Base-by-base conservation (phyloP, 164 flowering plant genomes). In the Malania oleifera region DNA sequence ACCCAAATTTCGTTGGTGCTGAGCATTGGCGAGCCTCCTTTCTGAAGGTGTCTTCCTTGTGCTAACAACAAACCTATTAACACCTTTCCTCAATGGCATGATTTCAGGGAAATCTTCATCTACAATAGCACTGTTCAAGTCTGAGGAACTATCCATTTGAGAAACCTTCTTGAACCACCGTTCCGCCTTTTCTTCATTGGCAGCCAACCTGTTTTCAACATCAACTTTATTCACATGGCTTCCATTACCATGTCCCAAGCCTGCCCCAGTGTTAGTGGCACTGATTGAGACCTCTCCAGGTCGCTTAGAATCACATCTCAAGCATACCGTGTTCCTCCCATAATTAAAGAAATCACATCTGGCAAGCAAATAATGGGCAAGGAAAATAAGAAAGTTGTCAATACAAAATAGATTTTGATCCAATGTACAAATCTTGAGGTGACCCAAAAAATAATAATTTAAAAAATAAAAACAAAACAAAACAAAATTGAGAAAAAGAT, bases 301-400 rank as follows among this genome's bases (percentile, higher is more conserved):
- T 19, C 84, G 70, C 68, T 77, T 84, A 81, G 91, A 90, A 54
- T 90, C 96, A 65, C 99, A 93, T 75, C 89, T 85, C 62, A 93
- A 67, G 83, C 99, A 93, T 20, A 72, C 80, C 4, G 27, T 13
- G 56, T 93, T 93, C 74, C 82, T 80, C 57, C 88, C 89, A 66
- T 85, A 82, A 57, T 93, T 93, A 48, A 57, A 83, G 71, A 90
- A 93, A 70, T 79, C 83, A 68, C 99, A 95, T 60, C 99, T 95
- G 77, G 14, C 37, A 52, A 5, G 27, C n/a, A 50, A 52, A 34
- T 25, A 61, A 29, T 11, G 5, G 18, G 40, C 20, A 39, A 40
- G 18, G 10, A 9, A 48, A 14, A 23, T 15, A 9, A 7, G 5
- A 62, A 54, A 28, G 46, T 29, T 37, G 23, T 9, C 10, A 45